These are phyloP conservation scores for Mycena citricolor DNA, from an alignment of 1,284 basidiomycete species.

Conservation along the genomic window DNA sequence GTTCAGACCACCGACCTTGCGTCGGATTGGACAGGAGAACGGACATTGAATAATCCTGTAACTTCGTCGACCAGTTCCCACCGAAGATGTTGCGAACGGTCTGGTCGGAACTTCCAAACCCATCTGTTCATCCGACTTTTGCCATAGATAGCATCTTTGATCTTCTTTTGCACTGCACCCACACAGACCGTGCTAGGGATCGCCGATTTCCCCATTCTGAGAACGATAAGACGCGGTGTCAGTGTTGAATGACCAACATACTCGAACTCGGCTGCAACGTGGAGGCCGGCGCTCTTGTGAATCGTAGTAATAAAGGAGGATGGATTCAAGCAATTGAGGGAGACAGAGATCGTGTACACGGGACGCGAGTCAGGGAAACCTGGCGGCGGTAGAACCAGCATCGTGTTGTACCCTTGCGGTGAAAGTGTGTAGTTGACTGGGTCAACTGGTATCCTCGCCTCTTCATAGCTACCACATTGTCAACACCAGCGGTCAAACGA, in stretches of 20 bases:
- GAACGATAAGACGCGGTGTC: not conserved
- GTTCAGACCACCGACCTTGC: not conserved
- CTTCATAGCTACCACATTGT: conserved; percentile 11
- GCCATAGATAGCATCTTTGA: conserved; percentile 10
- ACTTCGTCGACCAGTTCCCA: conserved; percentile 10
- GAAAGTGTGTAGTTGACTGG: conserved; percentile 32
- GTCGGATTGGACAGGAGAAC: not conserved
- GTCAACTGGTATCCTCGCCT: conserved; percentile 4
- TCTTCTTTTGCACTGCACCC: conserved; percentile 11
- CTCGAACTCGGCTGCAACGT: conserved; percentile 43
- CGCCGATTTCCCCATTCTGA: conserved; percentile 28
- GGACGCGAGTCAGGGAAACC: conserved; percentile 30
- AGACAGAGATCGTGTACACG: conserved; percentile 38
- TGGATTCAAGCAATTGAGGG: conserved; percentile 41
- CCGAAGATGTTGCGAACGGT: conserved; percentile 3
- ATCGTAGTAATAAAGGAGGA: conserved; percentile 39
- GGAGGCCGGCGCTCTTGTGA: conserved; percentile 33
- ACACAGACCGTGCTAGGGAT: conserved; percentile 19
- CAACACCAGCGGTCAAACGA: no score
- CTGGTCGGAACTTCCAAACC: conserved; percentile 9
- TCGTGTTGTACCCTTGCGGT: conserved; percentile 32
- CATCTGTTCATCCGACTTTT: not conserved
- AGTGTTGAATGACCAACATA: conserved; percentile 21
- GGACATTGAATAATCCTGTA: conserved; percentile 12
- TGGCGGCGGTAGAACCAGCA: conserved; percentile 30